Conservation (phyloP, 768 basidiomycete genomes). For the Suillus luteus region DNA sequence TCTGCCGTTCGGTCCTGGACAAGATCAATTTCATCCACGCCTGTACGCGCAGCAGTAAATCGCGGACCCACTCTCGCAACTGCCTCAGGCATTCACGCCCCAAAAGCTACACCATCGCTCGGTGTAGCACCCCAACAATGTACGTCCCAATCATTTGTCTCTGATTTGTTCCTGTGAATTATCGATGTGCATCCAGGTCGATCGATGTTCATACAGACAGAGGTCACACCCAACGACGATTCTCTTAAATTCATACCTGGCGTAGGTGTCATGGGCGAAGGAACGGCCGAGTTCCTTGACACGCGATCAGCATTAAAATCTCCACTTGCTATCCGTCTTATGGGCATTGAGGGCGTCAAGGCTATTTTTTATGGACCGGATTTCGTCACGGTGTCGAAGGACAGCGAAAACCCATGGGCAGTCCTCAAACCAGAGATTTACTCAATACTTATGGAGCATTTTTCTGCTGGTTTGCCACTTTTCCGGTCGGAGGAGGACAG, state of each 20-base stretch:
- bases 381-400: conserved; percentile 96
- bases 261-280: conserved; percentile 80
- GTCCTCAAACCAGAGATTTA: conserved; percentile 97
- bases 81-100: conserved; percentile 29
- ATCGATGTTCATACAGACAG: conserved; percentile 98
- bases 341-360: conserved; percentile 91
- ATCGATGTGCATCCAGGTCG: conserved; percentile 47
- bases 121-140: conserved; percentile 33
- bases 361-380: conserved; percentile 96
- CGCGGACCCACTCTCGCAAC: conserved; percentile 38
- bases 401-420: conserved; percentile 81
- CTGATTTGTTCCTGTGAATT: background rate
- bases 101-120: conserved; percentile 9
- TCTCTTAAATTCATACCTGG: conserved; percentile 99
- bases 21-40: conserved; percentile 28
- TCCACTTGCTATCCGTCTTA: conserved; percentile 90
- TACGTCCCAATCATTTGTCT: conserved; percentile 23
- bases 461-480: conserved; percentile 85
- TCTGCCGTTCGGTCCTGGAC: conserved; percentile 22
- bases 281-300: conserved; percentile 94
- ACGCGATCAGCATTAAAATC: conserved; percentile 84
- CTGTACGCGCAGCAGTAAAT: conserved; percentile 24
- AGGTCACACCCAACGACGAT: conserved; percentile 95
- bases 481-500: conserved; percentile 83
- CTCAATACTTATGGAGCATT: conserved; percentile 94